These are phyloP conservation scores for Somion occarium DNA, from an alignment of 1,284 basidiomycete species.

Conservation along the genomic window DNA sequence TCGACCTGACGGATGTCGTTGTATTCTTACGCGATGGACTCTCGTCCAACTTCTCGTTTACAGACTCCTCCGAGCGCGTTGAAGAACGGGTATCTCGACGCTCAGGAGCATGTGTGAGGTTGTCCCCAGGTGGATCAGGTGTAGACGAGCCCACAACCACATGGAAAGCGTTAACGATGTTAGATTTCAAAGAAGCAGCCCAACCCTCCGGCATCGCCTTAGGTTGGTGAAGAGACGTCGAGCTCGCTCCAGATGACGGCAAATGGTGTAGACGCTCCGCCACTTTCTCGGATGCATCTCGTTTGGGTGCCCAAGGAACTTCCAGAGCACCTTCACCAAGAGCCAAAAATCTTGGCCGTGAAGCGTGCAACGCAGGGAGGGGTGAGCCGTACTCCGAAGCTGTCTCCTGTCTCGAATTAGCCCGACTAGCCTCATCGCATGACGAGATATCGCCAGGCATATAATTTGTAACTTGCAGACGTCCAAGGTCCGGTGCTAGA, in stretches of 20 bases:
- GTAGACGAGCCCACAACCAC: conserved; percentile 23
- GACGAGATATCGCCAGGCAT: conserved; percentile 36
- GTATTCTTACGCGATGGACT: neutral
- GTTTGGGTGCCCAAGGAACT: conserved; percentile 18
- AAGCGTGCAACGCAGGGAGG: conserved; percentile 11
- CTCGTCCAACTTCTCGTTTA: neutral
- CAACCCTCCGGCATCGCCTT: conserved; percentile 20
- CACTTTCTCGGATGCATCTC: neutral
- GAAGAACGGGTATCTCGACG: conserved; percentile 12
- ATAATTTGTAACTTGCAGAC: conserved; percentile 36
- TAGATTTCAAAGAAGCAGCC: conserved; percentile 30
- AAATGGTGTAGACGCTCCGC: neutral
- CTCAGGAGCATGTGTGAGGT: conserved; percentile 14
- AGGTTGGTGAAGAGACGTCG: neutral
- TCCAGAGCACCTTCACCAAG: conserved; percentile 17
- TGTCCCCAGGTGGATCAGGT: conserved; percentile 8
- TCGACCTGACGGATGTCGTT: neutral
- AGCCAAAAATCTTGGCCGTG: conserved; percentile 21
- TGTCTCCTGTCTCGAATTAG: conserved; percentile 22
- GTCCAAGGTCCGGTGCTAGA: conserved; percentile 32
- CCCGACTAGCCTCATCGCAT: conserved; percentile 33
- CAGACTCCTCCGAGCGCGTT: neutral
- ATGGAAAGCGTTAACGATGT: conserved; percentile 31
- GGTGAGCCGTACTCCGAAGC: conserved; percentile 20
- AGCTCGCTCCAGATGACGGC: conserved; percentile 1